phyloP scores from a whole-genome alignment of 495 filamentous ascomycete species.

The Letharia lupina region DNA sequence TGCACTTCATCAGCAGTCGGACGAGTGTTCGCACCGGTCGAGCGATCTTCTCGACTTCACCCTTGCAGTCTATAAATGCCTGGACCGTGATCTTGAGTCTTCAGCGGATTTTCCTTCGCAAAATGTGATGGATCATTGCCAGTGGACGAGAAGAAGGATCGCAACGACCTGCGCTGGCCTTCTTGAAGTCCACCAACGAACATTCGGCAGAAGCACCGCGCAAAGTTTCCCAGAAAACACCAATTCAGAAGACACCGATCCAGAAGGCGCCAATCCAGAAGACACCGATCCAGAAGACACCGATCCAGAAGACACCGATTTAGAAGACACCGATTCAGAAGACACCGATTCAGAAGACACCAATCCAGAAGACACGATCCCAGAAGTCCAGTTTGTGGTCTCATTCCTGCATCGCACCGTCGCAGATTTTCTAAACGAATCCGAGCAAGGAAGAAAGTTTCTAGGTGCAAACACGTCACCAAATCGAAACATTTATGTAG shows the following conservation, averaged over 20 bases:
- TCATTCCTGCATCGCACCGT: slow-evolving; percentile 9
- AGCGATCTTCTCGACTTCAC: background rate
- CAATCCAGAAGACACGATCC: background rate
- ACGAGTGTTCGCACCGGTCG: too few species aligned
- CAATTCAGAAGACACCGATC: too few species aligned
- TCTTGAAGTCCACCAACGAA: background rate
- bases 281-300: too few species aligned
- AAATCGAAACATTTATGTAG: background rate
- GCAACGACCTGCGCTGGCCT: background rate
- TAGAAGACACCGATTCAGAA: too few species aligned
- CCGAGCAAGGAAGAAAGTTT: background rate
- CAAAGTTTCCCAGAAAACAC: too few species aligned
- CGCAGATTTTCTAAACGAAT: background rate
- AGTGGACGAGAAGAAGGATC: background rate
- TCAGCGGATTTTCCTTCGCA: background rate
- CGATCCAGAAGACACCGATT: too few species aligned
- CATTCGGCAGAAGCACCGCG: too few species aligned
- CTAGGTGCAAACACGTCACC: background rate
- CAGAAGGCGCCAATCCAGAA: too few species aligned
- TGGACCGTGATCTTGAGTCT: background rate
- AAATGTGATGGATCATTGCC: background rate
- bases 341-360: too few species aligned
- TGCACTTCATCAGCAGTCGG: background rate
- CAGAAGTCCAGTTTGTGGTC: background rate
- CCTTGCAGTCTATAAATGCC: background rate